These are phyloP conservation scores for Nephelium lappaceum DNA, from an alignment of 345 rosid genomes.

Conservation along the genomic window DNA sequence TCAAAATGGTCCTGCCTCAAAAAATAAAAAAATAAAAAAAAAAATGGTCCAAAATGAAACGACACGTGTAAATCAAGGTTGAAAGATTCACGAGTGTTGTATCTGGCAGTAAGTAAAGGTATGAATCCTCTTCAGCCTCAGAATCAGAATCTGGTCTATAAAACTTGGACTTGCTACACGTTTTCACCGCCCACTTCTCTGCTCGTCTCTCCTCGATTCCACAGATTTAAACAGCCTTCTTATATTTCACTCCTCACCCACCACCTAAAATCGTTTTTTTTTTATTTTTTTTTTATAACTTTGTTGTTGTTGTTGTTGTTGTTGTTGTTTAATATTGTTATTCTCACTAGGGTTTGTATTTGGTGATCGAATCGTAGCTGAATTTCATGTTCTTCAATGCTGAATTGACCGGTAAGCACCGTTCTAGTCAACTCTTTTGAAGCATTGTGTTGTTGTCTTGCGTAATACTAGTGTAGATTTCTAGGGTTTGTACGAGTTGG, in stretches of 20 bases:
- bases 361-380: neutral
- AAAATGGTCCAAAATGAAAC: neutral
- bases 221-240: neutral
- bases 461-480: neutral
- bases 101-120: neutral
- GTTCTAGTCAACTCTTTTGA: neutral
- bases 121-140: neutral
- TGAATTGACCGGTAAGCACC: slow-evolving; percentile 8
- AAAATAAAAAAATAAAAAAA: too few species aligned
- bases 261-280: neutral
- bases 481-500: slow-evolving; percentile 14
- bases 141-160: neutral
- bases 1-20: too few species aligned
- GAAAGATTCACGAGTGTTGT: neutral
- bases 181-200: neutral
- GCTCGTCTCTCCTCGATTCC: neutral
- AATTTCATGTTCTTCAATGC: slow-evolving; percentile 10
- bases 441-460: neutral
- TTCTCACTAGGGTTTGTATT: neutral
- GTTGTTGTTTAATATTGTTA: neutral
- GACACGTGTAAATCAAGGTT: slow-evolving; percentile 1
- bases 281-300: neutral
- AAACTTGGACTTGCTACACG: neutral
- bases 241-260: neutral
- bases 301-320: too few species aligned